phyloP scores from a whole-genome alignment of 2,329 filamentous ascomycete species.

The Huntiella bhutanensis region DNA sequence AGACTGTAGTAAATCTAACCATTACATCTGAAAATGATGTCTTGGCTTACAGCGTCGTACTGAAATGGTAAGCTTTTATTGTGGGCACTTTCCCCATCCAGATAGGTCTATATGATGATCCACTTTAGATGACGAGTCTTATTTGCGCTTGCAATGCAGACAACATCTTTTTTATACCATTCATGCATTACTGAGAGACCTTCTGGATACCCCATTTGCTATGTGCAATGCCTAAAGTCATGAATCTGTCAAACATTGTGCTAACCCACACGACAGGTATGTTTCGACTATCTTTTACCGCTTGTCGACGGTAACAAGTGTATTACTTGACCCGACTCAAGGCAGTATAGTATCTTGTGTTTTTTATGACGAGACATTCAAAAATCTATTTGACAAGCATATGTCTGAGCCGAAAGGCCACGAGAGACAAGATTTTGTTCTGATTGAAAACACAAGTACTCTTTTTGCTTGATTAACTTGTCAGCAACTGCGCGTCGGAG shows the following conservation, averaged over 20 bases:
- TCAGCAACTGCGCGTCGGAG: too few relatives aligned
- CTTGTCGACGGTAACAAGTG: background rate
- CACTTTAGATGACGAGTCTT: constrained; percentile 59
- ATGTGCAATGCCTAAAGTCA: constrained; percentile 9
- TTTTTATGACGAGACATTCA: constrained; percentile 19
- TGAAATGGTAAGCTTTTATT: constrained; percentile 9
- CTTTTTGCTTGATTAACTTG: too few relatives aligned
- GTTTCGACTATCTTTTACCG: background rate
- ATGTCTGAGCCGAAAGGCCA: constrained; percentile 62
- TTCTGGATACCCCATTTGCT: constrained; percentile 9
- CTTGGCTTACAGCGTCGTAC: background rate
- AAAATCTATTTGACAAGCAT: constrained; percentile 77
- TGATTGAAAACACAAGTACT: constrained; percentile 2
- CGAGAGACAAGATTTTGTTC: constrained; percentile 11
- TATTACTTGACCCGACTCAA: too few relatives aligned
- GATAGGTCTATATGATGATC: constrained; percentile 19
- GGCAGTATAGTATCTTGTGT: background rate
- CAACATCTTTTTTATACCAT: constrained; percentile 46
- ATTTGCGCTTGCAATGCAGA: constrained; percentile 56
- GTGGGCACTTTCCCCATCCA: background rate
- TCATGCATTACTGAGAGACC: constrained; percentile 43
- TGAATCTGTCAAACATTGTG: background rate
- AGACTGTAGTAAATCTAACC: too few relatives aligned
- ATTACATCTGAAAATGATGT: background rate
- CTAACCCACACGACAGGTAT: constrained; percentile 9